Percentiles rank a stretch among this genome's conserved stretches.
Evolutionary conservation across 2,329 filamentous ascomycete genomes (phyloP).

Genomic region (Didymella exigua): DNA sequence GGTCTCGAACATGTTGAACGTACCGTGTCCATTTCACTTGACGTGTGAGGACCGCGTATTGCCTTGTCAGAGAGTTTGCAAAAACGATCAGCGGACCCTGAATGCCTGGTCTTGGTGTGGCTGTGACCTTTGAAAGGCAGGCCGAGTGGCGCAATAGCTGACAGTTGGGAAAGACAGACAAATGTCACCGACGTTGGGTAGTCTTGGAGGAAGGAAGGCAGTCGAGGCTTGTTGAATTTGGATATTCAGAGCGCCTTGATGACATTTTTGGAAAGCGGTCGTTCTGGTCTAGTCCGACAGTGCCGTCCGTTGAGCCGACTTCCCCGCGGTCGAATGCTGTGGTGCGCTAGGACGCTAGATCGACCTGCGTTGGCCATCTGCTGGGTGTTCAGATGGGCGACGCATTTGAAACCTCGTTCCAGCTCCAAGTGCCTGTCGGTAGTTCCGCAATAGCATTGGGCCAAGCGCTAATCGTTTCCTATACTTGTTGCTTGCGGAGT

Average conservation of each 20-base stretch:
- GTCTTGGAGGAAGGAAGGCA: conserved; percentile 12
- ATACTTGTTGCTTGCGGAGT: conserved; percentile 30
- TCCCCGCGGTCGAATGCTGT: conserved; percentile 42
- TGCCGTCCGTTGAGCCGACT: conserved; percentile 32
- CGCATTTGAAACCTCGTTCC: conserved; percentile 42
- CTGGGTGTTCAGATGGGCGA: conserved; percentile 37
- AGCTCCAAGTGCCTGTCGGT: conserved; percentile 40
- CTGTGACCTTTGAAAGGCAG: conserved; percentile 17
- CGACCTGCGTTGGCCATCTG: conserved; percentile 38
- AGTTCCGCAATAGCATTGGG: conserved; percentile 34
- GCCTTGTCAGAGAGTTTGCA: conserved; percentile 18
- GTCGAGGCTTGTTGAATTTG: conserved; percentile 24
- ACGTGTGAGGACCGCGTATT: conserved; percentile 19
- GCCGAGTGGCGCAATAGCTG: conserved; percentile 15
- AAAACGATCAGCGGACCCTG: conserved; percentile 21
- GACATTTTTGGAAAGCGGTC: conserved; percentile 37
- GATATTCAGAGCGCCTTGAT: conserved; percentile 22
- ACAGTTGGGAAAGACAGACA: conserved; percentile 14
- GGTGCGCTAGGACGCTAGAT: conserved; percentile 43
- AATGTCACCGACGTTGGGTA: conserved; percentile 1
- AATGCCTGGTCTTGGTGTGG: conserved; percentile 18
- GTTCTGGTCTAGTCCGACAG: conserved; percentile 36
- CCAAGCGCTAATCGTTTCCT: conserved; percentile 35
- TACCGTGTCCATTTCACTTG: conserved; percentile 20
- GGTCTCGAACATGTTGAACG: conserved; percentile 35